Evolutionary conservation across 1,284 basidiomycete species (phyloP).

Genomic region (Sanghuangporus baumii): DNA sequence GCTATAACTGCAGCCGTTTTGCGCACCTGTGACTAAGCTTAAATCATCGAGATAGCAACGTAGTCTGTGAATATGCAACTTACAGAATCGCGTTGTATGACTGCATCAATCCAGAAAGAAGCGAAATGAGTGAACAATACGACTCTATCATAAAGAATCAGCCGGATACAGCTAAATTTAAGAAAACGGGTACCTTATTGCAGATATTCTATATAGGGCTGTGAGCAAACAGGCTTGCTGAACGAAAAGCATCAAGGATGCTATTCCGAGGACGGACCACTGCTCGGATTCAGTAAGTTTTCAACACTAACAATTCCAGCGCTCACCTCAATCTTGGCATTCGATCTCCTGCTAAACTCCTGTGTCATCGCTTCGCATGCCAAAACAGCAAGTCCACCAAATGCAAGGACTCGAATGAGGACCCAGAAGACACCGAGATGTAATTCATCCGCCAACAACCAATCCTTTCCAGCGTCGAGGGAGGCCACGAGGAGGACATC

Average conservation of each 20-base stretch:
- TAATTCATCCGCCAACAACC: conserved; percentile 52
- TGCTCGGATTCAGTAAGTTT: conserved; percentile 25
- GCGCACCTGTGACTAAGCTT: neutral
- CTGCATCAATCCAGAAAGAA: conserved; percentile 51
- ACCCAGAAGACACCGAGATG: conserved; percentile 63
- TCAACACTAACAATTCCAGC: neutral
- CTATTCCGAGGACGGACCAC: conserved; percentile 65
- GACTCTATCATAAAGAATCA: conserved; percentile 38
- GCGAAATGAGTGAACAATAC: conserved; percentile 65
- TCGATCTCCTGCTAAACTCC: conserved; percentile 36
- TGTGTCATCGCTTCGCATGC: conserved; percentile 52
- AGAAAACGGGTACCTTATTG: conserved; percentile 45
- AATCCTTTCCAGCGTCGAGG: conserved; percentile 57
- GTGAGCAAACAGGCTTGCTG: conserved; percentile 58
- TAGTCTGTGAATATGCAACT: conserved; percentile 19
- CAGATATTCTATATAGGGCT: conserved; percentile 58
- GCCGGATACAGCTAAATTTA: neutral
- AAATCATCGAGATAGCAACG: neutral
- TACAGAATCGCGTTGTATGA: conserved; percentile 45
- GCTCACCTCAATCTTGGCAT: conserved; percentile 47
- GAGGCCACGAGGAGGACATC: conserved; percentile 59
- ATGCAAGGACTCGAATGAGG: conserved; percentile 60
- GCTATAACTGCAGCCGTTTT: conserved; percentile 31
- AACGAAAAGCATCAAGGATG: conserved; percentile 60
- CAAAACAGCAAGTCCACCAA: conserved; percentile 53